phyloP scores from a whole-genome alignment of 305 asterid species.

The Fraxinus dipetala region DNA sequence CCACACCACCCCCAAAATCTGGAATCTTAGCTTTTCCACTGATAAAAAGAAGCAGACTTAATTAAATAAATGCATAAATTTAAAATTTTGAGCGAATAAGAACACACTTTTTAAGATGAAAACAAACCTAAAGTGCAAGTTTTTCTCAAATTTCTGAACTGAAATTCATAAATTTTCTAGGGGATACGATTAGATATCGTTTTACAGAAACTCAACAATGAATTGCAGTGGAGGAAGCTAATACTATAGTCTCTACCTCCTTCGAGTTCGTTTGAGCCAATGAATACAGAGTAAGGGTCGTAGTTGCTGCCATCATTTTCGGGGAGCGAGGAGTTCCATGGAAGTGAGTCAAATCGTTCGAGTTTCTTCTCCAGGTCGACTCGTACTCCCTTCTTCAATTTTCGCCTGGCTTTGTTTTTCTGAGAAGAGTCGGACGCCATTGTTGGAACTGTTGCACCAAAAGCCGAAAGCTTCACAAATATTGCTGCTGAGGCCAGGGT shows the following conservation, averaged over 20 bases:
- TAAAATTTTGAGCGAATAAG: neutral
- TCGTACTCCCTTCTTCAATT: slow-evolving; percentile 51
- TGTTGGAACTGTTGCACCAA: neutral
- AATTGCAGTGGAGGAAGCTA: neutral
- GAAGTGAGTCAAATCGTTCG: slow-evolving; percentile 55
- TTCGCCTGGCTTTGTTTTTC: slow-evolving; percentile 40
- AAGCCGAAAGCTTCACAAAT: neutral
- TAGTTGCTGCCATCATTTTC: slow-evolving; percentile 35
- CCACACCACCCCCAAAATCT: neutral
- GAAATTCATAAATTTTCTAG: neutral
- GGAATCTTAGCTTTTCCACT: neutral
- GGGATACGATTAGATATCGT: neutral
- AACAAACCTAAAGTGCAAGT: neutral
- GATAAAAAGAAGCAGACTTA: neutral
- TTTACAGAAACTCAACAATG: slow-evolving; percentile 1
- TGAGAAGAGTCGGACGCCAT: slow-evolving; percentile 52
- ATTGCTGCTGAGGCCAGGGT: neutral
- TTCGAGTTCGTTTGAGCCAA: slow-evolving; percentile 76
- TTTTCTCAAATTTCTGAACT: slow-evolving; percentile 1
- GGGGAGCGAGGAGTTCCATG: slow-evolving; percentile 68
- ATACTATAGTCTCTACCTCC: slow-evolving; percentile 54
- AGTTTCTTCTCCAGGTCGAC: slow-evolving; percentile 39
- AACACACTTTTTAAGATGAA: slow-evolving; percentile 2
- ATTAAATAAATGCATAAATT: neutral
- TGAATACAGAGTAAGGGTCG: slow-evolving; percentile 49